These are phyloP conservation scores for Periconia macrospinosa DNA, from an alignment of 2,329 filamentous ascomycete species.

Conservation along the genomic window DNA sequence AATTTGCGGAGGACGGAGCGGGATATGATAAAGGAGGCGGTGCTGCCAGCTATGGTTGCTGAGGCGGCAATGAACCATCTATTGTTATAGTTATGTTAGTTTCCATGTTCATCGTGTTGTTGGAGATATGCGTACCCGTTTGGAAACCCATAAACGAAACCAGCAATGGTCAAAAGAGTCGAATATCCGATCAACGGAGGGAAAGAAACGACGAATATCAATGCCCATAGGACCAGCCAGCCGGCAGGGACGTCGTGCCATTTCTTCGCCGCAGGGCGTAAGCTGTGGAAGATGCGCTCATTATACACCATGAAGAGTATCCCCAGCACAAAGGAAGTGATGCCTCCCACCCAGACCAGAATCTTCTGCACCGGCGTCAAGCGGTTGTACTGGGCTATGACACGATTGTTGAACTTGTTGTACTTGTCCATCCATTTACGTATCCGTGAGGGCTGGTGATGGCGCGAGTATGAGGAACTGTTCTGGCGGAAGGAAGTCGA, in stretches of 20 bases:
- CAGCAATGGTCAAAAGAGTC: constrained; percentile 69
- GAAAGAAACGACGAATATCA: constrained; percentile 77
- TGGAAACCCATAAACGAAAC: constrained; percentile 72
- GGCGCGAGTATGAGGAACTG: constrained; percentile 35
- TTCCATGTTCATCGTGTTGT: background rate
- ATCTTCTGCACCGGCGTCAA: constrained; percentile 65
- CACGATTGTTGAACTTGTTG: constrained; percentile 49
- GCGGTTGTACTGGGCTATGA: constrained; percentile 55
- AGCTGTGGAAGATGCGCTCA: constrained; percentile 74
- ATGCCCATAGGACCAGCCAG: constrained; percentile 72
- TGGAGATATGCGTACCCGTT: constrained; percentile 61
- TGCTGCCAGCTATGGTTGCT: constrained; percentile 77
- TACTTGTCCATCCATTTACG: constrained; percentile 46
- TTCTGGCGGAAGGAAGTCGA: constrained; percentile 46
- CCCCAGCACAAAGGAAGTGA: constrained; percentile 58
- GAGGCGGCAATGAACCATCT: constrained; percentile 84
- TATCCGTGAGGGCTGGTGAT: constrained; percentile 33
- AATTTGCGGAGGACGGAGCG: constrained; percentile 77
- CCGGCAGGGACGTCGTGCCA: constrained; percentile 77
- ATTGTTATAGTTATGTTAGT: constrained; percentile 11
- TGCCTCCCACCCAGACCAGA: constrained; percentile 55
- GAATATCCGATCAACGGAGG: constrained; percentile 88
- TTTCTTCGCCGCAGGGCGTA: constrained; percentile 71
- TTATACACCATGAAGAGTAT: constrained; percentile 77
- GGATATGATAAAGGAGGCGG: constrained; percentile 77